Evolutionary conservation across 2,329 filamentous ascomycete genomes (phyloP).

Genomic region (Tolypocladium tropicale): DNA sequence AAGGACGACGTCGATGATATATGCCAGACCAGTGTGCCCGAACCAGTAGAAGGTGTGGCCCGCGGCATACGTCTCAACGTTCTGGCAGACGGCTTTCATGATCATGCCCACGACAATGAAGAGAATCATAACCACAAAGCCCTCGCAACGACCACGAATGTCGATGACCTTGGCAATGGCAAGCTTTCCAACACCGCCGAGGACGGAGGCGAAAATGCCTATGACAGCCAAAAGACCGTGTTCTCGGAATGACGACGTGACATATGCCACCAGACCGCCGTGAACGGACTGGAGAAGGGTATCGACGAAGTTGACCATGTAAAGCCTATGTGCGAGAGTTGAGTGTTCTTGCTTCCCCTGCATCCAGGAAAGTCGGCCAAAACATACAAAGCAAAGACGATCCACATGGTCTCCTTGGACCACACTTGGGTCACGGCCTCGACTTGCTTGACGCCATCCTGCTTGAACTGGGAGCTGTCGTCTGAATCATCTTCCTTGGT

Average conservation of each 20-base stretch:
- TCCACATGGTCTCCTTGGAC: conserved; percentile 24
- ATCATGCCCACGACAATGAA: conserved; percentile 43
- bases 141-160: conserved; percentile 36
- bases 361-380: background rate
- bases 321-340: conserved; percentile 18
- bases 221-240: conserved; percentile 56
- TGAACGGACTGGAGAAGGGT: conserved; percentile 25
- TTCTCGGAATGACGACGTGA: conserved; percentile 53
- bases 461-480: conserved; percentile 16
- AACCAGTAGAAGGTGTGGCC: conserved; percentile 56
- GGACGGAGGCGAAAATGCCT: conserved; percentile 44
- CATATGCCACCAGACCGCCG: conserved; percentile 47
- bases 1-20: conserved; percentile 30
- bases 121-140: conserved; percentile 30
- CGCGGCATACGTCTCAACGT: conserved; percentile 47
- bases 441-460: conserved; percentile 27
- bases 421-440: conserved; percentile 29
- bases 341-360: background rate
- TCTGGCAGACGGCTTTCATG: conserved; percentile 51
- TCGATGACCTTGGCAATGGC: conserved; percentile 38
- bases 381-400: conserved; percentile 28
- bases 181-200: conserved; percentile 26
- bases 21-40: conserved; percentile 34
- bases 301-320: conserved; percentile 27
- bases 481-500: conserved; percentile 8